Evolutionary conservation across 2,329 filamentous ascomycete species (phyloP).

Genomic region (Rhynchosporium secalis): DNA sequence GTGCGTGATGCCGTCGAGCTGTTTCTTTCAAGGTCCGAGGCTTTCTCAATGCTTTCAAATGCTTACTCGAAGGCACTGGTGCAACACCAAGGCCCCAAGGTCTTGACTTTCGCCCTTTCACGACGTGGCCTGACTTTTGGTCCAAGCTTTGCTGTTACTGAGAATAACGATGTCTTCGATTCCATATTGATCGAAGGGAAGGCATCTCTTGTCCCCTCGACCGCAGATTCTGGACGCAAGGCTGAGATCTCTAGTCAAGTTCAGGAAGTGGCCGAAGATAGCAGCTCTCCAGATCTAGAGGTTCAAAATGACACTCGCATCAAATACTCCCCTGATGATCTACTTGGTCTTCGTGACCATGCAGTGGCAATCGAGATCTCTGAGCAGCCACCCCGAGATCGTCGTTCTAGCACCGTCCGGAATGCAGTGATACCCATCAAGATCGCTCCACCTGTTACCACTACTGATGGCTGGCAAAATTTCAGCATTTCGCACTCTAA

Average conservation of each 20-base stretch:
- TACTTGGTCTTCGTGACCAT: slow-evolving; percentile 4
- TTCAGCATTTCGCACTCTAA: not conserved
- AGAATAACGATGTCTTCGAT: not conserved
- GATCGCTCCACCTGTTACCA: not conserved
- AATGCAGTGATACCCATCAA: not conserved
- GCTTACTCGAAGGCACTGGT: not conserved
- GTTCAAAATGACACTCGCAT: not conserved
- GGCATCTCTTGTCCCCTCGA: not conserved
- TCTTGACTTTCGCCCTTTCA: slow-evolving; percentile 7
- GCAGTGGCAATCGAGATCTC: slow-evolving; percentile 4
- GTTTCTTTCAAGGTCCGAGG: not conserved
- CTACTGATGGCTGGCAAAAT: not conserved
- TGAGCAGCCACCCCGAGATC: slow-evolving; percentile 2
- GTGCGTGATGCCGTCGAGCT: not conserved
- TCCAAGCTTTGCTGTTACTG: not conserved
- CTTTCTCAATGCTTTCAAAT: slow-evolving; percentile 9
- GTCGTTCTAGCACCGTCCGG: not conserved
- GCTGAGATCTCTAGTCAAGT: not conserved
- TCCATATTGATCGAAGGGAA: not conserved
- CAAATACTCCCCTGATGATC: slow-evolving; percentile 7
- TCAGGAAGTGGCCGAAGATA: not conserved
- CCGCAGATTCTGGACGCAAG: not conserved
- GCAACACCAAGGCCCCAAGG: slow-evolving; percentile 2
- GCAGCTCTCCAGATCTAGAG: not conserved
- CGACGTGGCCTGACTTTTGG: not conserved